These are phyloP conservation scores for Tilletia caries DNA, from an alignment of 1,284 basidiomycete genomes.

Conservation along the genomic window DNA sequence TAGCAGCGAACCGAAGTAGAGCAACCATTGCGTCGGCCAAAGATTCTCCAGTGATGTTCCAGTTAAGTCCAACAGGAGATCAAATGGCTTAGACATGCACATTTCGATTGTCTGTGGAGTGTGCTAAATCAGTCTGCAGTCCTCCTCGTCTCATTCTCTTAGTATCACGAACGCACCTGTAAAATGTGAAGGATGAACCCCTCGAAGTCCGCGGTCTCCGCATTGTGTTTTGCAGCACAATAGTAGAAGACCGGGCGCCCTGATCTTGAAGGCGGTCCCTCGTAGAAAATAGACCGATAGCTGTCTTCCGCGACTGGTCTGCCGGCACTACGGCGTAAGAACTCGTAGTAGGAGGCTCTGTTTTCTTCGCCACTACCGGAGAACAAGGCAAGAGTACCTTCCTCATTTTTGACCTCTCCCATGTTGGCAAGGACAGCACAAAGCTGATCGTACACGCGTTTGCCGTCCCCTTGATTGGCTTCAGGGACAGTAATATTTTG, in stretches of 20 bases:
- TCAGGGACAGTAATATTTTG: background rate
- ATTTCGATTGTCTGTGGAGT: conserved; percentile 23
- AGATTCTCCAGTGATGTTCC: conserved; percentile 31
- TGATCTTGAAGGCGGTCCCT: conserved; percentile 42
- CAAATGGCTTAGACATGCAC: conserved; percentile 30
- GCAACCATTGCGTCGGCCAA: conserved; percentile 41
- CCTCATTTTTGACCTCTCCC: conserved; percentile 34
- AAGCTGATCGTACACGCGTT: conserved; percentile 35
- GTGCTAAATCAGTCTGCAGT: conserved; percentile 18
- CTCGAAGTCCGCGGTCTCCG: conserved; percentile 80
- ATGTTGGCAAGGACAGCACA: conserved; percentile 33
- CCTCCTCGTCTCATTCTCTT: background rate
- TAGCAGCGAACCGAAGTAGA: conserved; percentile 40
- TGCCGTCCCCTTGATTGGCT: conserved; percentile 14
- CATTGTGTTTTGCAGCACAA: conserved; percentile 62
- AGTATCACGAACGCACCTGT: conserved; percentile 23
- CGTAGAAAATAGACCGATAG: conserved; percentile 39
- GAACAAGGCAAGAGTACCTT: conserved; percentile 24
- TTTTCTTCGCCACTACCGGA: conserved; percentile 16
- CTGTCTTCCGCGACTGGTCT: conserved; percentile 38
- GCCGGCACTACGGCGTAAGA: conserved; percentile 35
- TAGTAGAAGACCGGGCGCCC: conserved; percentile 57
- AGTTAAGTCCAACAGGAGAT: conserved; percentile 40
- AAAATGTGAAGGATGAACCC: conserved; percentile 61
- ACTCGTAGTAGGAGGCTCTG: conserved; percentile 28